A percentile compares a stretch with the other conserved stretches of the same genome.
These are phyloP conservation scores for Zea luxurians DNA, from an alignment of 176 grass and related monocot genomes.

Conservation along the genomic window DNA sequence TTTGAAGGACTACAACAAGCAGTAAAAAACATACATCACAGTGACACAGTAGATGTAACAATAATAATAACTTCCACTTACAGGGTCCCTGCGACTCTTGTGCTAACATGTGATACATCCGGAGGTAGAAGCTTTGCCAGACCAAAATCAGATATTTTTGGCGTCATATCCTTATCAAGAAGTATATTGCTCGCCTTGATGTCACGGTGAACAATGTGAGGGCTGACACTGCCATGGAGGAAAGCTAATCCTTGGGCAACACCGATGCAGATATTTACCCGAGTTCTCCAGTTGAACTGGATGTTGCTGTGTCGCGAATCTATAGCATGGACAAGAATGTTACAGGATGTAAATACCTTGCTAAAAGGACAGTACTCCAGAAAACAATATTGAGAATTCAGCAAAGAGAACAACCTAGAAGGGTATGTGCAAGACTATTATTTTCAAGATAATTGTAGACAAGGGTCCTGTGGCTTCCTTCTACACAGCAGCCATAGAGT, in stretches of 20 bases:
- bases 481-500: conserved; percentile 69
- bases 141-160: conserved; percentile 84
- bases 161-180: conserved; percentile 55
- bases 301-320: conserved; percentile 60
- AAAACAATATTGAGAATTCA: conserved; percentile 23
- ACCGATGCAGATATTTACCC: conserved; percentile 69
- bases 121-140: conserved; percentile 68
- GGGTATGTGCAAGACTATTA: conserved; percentile 68
- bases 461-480: conserved; percentile 66
- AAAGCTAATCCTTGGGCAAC: conserved; percentile 61
- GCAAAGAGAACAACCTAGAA: conserved; percentile 57
- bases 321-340: conserved; percentile 33
- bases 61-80: conserved; percentile 37
- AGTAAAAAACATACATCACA: background rate
- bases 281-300: conserved; percentile 61
- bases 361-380: background rate
- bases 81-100: conserved; percentile 75
- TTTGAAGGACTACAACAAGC: background rate
- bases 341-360: background rate
- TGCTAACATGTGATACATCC: conserved; percentile 75
- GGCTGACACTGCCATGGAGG: conserved; percentile 55
- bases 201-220: conserved; percentile 75
- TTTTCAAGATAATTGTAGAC: conserved; percentile 84
- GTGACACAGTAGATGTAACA: background rate
- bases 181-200: conserved; percentile 88